These are phyloP conservation scores for Termitomyces bulborhizus DNA, from an alignment of 768 basidiomycete genomes.

Conservation along the genomic window DNA sequence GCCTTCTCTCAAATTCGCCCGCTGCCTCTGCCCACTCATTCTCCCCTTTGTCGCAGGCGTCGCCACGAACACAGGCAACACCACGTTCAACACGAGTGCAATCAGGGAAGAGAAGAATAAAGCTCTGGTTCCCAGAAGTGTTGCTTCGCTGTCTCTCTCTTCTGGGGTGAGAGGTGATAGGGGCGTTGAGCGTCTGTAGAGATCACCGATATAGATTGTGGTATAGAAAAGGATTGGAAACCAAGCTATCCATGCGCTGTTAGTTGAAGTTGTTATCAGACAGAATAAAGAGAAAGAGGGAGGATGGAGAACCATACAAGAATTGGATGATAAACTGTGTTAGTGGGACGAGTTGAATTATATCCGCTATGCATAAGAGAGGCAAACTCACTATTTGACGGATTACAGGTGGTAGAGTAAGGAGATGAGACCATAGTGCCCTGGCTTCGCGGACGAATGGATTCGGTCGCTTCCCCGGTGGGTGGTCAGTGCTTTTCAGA, in stretches of 20 bases:
- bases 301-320: constrained; percentile 44
- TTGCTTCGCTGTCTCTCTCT: constrained; percentile 59
- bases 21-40: background rate
- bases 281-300: background rate
- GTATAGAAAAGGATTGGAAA: constrained; percentile 90
- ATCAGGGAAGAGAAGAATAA: constrained; percentile 74
- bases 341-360: background rate
- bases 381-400: constrained; percentile 63
- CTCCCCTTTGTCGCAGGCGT: constrained; percentile 8
- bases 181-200: constrained; percentile 55
- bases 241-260: constrained; percentile 83
- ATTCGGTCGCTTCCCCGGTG: constrained; percentile 20
- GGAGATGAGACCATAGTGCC: constrained; percentile 67
- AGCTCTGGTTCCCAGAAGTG: constrained; percentile 78
- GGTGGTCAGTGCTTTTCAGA: constrained; percentile 22
- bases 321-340: constrained; percentile 76
- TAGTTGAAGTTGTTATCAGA: background rate
- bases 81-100: constrained; percentile 58
- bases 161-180: constrained; percentile 15
- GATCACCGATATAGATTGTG: constrained; percentile 81
- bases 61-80: constrained; percentile 61
- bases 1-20: background rate
- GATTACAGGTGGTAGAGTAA: constrained; percentile 67
- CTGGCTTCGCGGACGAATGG: constrained; percentile 39
- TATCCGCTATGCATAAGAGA: background rate